Conservation (phyloP, 192 early-diverging fungal genomes). For the Obelidium mucronatum region DNA sequence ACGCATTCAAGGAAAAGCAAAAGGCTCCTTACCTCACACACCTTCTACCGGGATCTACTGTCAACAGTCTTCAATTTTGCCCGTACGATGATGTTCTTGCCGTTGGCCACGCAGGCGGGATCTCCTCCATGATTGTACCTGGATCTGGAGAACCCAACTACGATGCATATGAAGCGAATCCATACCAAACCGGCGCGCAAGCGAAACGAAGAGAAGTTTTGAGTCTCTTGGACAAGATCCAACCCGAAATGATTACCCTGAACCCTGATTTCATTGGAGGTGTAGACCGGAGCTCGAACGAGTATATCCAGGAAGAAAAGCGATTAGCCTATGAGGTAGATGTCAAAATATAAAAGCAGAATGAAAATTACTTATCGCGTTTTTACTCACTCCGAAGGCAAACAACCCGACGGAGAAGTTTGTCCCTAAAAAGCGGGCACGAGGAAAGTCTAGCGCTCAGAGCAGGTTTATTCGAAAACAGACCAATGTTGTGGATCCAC, state of each 20-base stretch:
- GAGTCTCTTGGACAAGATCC: conserved; percentile 88
- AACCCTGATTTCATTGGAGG: conserved; percentile 84
- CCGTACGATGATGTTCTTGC: conserved; percentile 98
- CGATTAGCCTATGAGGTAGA: conserved; percentile 64
- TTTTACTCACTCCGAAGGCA: conserved; percentile 39
- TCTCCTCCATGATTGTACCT: conserved; percentile 84
- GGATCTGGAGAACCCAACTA: conserved; percentile 97
- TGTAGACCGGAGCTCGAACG: conserved; percentile 71
- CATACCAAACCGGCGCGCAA: conserved; percentile 89
- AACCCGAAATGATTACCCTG: conserved; percentile 91
- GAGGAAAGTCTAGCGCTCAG: conserved; percentile 79
- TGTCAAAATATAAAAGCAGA: background rate
- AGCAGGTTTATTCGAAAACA: conserved; percentile 81
- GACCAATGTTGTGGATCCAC: conserved; percentile 81
- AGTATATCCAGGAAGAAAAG: conserved; percentile 65
- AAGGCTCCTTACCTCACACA: conserved; percentile 90
- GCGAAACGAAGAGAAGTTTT: conserved; percentile 90
- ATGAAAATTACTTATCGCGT: conserved; percentile 3
- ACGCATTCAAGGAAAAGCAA: conserved; percentile 76
- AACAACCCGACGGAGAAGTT: conserved; percentile 58
- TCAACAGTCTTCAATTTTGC: conserved; percentile 75
- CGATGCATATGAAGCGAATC: conserved; percentile 91
- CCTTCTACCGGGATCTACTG: conserved; percentile 57
- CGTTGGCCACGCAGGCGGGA: conserved; percentile 78
- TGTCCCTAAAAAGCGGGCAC: conserved; percentile 63